Evolutionary conservation across 371 early-diverging fungal species (phyloP).

Genomic region (Mortierella sp.): DNA sequence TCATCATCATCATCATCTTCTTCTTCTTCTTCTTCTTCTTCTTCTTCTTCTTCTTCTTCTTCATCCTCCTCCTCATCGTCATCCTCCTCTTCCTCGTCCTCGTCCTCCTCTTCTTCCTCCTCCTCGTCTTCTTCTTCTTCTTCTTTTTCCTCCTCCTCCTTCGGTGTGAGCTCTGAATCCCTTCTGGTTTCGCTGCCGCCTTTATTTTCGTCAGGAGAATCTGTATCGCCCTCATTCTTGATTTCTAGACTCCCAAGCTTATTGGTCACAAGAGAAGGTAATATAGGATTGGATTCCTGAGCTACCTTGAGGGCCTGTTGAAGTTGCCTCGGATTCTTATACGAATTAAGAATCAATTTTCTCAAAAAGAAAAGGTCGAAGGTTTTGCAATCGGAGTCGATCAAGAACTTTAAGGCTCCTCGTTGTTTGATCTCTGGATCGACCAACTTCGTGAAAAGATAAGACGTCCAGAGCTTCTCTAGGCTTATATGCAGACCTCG

Average conservation of each 20-base stretch:
- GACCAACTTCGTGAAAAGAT: slow-evolving; percentile 30
- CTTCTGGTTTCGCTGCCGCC: slow-evolving; percentile 13
- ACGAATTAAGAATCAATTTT: slow-evolving; percentile 43
- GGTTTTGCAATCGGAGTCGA: slow-evolving; percentile 37
- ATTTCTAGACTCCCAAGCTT: neutral
- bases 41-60: slow-evolving; percentile 10
- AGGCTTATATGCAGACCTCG: slow-evolving; percentile 28
- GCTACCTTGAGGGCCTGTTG: neutral
- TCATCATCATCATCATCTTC: neutral
- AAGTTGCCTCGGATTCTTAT: slow-evolving; percentile 14
- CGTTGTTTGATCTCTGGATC: slow-evolving; percentile 21
- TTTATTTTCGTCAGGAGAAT: slow-evolving; percentile 9
- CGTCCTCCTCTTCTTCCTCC: neutral
- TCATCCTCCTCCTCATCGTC: slow-evolving; percentile 17
- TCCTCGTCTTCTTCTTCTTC: slow-evolving; percentile 11
- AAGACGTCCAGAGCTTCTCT: slow-evolving; percentile 41
- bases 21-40: neutral
- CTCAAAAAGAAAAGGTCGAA: slow-evolving; percentile 48
- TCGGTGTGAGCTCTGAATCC: neutral
- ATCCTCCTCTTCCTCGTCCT: neutral
- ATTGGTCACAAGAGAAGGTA: neutral
- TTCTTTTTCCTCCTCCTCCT: slow-evolving; percentile 15
- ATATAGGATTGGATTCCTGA: neutral
- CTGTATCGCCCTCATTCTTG: slow-evolving; percentile 18
- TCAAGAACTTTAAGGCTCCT: slow-evolving; percentile 20